Percentiles rank a stretch among this genome's conserved stretches.
phyloP scores from a whole-genome alignment of 805 yeast species.

The Schwanniomyces polymorphus region DNA sequence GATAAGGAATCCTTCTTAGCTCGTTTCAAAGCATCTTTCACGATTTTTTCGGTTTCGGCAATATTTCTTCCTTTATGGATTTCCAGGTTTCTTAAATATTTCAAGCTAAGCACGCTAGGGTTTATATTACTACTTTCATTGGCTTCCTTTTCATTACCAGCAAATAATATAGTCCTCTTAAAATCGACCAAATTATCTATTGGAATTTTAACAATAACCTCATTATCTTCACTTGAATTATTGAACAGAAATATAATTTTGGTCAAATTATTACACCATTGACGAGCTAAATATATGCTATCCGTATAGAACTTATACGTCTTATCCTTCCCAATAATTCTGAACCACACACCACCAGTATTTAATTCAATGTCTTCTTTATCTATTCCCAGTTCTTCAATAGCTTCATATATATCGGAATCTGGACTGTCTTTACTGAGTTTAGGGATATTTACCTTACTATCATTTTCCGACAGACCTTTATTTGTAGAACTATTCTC shows the following conservation, averaged over 20 bases:
- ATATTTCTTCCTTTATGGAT: neutral
- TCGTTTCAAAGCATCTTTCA: neutral
- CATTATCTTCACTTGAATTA: conserved; percentile 65
- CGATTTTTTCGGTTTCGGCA: neutral
- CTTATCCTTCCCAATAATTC: conserved; percentile 56
- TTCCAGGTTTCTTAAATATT: conserved; percentile 40
- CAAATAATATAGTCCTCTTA: conserved; percentile 41
- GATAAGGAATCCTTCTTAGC: neutral
- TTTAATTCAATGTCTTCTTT: conserved; percentile 26
- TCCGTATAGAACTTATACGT: conserved; percentile 73
- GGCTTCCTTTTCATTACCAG: conserved; percentile 6
- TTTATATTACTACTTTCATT: conserved; percentile 5
- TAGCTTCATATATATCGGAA: conserved; percentile 8
- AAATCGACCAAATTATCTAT: conserved; percentile 62
- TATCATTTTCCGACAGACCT: conserved; percentile 3
- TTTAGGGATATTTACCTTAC: conserved; percentile 3
- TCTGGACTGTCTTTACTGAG: conserved; percentile 9
- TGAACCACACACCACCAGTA: conserved; percentile 49
- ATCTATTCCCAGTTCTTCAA: conserved; percentile 23
- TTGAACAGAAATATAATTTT: conserved; percentile 68
- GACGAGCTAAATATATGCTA: conserved; percentile 66
- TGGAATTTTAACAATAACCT: conserved; percentile 79
- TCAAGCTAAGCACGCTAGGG: conserved; percentile 48
- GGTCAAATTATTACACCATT: conserved; percentile 76
- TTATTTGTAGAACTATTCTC: conserved; percentile 14